phyloP scores from a whole-genome alignment of 352 stramenopile species.

The Phytophthora sansomeana region DNA sequence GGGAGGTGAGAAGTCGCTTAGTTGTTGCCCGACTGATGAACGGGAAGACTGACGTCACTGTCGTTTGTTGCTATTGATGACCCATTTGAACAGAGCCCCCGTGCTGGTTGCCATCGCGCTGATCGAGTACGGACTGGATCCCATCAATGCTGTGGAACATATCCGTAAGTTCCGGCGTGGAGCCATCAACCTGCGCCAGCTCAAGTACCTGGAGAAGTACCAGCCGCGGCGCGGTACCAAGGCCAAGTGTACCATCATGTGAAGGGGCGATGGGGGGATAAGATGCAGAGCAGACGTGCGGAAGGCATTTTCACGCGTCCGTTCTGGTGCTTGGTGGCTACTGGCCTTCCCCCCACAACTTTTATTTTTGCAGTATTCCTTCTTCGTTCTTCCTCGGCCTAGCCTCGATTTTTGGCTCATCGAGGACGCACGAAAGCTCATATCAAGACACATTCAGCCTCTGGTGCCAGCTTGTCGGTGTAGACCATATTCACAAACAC shows the following conservation, averaged over 20 bases:
- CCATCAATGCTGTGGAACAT: slow-evolving; percentile 97
- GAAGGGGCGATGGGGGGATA: slow-evolving; percentile 33
- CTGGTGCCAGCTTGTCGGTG: slow-evolving; percentile 13
- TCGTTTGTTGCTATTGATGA: slow-evolving; percentile 1
- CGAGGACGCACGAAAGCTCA: slow-evolving; percentile 20
- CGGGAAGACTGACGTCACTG: slow-evolving; percentile 5
- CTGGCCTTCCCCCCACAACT: slow-evolving; percentile 22
- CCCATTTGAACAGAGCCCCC: slow-evolving; percentile 71
- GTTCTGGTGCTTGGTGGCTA: slow-evolving; percentile 16
- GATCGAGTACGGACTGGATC: slow-evolving; percentile 97
- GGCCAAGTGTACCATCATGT: slow-evolving; percentile 89
- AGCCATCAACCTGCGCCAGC: slow-evolving; percentile 98
- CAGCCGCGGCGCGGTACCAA: slow-evolving; percentile 77
- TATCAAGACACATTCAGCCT: slow-evolving; percentile 24
- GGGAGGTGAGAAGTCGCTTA: slow-evolving; percentile 72
- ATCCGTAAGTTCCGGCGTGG: slow-evolving; percentile 95
- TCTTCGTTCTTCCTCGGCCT: slow-evolving; percentile 22
- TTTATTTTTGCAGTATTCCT: slow-evolving; percentile 46
- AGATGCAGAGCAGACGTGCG: slow-evolving; percentile 1
- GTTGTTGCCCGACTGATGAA: not conserved
- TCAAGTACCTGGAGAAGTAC: slow-evolving; percentile 98
- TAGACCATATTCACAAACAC: slow-evolving; percentile 41
- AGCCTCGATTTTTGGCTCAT: slow-evolving; percentile 14
- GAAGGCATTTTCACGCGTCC: slow-evolving; percentile 6
- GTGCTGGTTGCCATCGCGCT: slow-evolving; percentile 98